Conservation (phyloP, 108 stramenopile genomes). For the Bacterosira constricta region DNA sequence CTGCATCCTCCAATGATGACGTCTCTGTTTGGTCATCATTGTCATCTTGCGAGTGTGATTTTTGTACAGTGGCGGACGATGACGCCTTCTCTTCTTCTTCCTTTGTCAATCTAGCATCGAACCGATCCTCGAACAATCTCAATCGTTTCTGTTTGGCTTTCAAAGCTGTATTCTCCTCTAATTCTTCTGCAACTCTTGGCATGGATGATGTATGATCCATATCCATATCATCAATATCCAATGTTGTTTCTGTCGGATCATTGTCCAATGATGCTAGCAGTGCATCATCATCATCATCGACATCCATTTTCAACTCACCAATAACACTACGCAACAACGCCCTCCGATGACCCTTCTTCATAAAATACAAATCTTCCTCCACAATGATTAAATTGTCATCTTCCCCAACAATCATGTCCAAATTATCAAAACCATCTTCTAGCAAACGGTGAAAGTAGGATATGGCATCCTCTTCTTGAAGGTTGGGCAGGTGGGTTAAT, state of each 20-base stretch:
- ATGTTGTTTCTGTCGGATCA: no score
- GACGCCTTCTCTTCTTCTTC: not conserved
- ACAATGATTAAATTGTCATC: no score
- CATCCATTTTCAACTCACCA: no score
- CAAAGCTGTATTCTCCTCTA: no score
- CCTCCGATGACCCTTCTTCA: slow-evolving; percentile 18
- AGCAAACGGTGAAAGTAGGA: slow-evolving; percentile 9
- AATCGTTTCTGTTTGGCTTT: no score
- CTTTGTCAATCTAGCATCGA: no score
- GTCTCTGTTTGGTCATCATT: not conserved
- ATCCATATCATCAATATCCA: no score
- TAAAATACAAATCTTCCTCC: slow-evolving; percentile 20
- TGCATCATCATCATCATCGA: not conserved
- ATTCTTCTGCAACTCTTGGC: no score
- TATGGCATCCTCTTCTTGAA: slow-evolving; percentile 8
- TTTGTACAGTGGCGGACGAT: not conserved
- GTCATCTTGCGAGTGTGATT: no score
- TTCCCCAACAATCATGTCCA: slow-evolving; percentile 12
- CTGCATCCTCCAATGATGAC: not conserved
- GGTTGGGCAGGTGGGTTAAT: slow-evolving; percentile 9
- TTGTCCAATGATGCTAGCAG: not conserved
- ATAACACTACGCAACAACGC: not conserved
- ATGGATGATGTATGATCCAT: no score
- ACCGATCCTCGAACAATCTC: no score
- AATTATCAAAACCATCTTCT: slow-evolving; percentile 22